Conservation (phyloP, 2,329 filamentous ascomycete species). For the Alternaria burnsii region DNA sequence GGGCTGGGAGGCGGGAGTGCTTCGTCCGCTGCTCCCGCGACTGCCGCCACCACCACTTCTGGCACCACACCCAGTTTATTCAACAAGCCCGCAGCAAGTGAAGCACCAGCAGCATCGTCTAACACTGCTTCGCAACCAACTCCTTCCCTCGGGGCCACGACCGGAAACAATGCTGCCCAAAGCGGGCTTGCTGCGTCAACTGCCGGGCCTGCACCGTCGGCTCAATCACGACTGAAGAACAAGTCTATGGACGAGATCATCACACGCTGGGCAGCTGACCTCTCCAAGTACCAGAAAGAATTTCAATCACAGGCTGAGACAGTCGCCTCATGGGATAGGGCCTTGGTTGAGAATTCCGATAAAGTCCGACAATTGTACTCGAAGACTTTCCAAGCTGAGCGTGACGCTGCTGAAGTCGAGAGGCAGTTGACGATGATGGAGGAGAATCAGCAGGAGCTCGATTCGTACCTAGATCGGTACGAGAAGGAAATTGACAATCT, state of each 20-base stretch:
- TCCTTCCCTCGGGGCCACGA: conserved; percentile 24
- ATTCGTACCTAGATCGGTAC: conserved; percentile 87
- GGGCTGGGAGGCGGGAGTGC: conserved; percentile 29
- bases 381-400: conserved; percentile 91
- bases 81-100: conserved; percentile 32
- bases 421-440: conserved; percentile 89
- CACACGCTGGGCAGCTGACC: conserved; percentile 92
- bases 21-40: conserved; percentile 27
- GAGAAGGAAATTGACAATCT: conserved; percentile 91
- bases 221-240: conserved; percentile 89
- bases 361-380: conserved; percentile 95
- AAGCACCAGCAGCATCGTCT: conserved; percentile 30
- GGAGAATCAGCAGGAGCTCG: conserved; percentile 89
- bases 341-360: conserved; percentile 90
- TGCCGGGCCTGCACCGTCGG: conserved; percentile 78
- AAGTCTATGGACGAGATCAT: conserved; percentile 99
- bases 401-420: conserved; percentile 92
- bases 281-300: conserved; percentile 95
- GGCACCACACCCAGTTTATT: conserved; percentile 29
- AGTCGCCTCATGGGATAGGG: conserved; percentile 89
- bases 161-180: conserved; percentile 34
- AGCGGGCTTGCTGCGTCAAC: conserved; percentile 74
- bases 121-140: conserved; percentile 36
- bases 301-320: conserved; percentile 90
- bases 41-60: conserved; percentile 23